Evolutionary conservation across 495 filamentous ascomycete genomes (phyloP).

Genomic region (Tuber calosporum): DNA sequence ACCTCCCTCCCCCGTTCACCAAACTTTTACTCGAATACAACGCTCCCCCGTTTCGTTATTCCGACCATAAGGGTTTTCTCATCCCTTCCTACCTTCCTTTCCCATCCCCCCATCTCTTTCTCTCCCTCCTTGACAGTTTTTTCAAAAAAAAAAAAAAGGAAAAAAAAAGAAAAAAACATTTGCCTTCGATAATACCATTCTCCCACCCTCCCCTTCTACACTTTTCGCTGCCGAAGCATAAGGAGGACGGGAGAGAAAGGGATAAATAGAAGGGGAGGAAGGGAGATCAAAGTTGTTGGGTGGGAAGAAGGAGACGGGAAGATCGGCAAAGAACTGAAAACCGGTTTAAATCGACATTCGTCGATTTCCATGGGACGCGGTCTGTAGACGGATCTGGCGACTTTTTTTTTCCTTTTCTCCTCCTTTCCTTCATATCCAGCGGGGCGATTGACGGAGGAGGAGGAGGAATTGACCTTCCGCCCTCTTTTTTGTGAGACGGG

Average conservation of each 20-base stretch:
- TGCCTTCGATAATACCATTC: background rate
- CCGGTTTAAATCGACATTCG: background rate
- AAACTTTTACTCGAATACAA: slow-evolving; percentile 4
- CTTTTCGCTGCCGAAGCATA: background rate
- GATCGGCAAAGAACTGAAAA: background rate
- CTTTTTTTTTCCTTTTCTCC: background rate
- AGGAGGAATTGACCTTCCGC: background rate
- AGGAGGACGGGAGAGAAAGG: background rate
- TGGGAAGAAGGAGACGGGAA: background rate
- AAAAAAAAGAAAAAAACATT: background rate
- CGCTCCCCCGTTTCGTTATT: slow-evolving; percentile 1
- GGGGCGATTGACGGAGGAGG: background rate
- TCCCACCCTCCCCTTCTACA: background rate
- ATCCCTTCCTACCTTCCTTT: background rate
- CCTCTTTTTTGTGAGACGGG: background rate
- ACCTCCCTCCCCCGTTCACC: background rate
- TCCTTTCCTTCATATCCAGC: slow-evolving; percentile 3
- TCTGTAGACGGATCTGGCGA: slow-evolving; percentile 16
- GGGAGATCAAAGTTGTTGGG: background rate
- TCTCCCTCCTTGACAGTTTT: background rate
- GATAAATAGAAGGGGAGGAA: background rate
- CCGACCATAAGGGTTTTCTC: background rate
- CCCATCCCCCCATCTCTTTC: background rate
- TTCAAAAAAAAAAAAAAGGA: background rate
- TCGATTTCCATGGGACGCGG: slow-evolving; percentile 19